A percentile compares a stretch with the other conserved stretches of the same genome.
Conservation (phyloP, 768 basidiomycete genomes). For the Rhizopogon roseolus region DNA sequence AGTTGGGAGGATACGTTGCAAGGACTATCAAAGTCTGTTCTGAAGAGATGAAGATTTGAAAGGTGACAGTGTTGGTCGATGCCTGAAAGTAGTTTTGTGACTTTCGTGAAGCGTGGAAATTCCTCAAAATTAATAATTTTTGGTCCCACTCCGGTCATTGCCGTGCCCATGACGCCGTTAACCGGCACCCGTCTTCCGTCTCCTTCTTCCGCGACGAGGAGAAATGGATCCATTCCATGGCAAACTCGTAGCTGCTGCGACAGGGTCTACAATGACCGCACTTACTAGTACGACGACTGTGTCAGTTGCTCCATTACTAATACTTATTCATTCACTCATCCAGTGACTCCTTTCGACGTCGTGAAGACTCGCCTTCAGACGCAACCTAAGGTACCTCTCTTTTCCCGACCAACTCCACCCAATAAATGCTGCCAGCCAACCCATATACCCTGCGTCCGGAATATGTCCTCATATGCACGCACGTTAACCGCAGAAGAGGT, state of each 20-base stretch:
- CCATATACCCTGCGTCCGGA: slow-evolving; percentile 52
- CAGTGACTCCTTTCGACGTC: slow-evolving; percentile 99
- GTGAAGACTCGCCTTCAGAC: slow-evolving; percentile 97
- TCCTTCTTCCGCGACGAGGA: neutral
- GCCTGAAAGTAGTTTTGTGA: neutral
- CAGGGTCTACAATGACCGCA: slow-evolving; percentile 77
- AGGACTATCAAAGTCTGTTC: slow-evolving; percentile 12
- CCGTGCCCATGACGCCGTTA: slow-evolving; percentile 10
- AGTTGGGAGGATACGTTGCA: neutral
- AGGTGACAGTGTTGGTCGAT: neutral
- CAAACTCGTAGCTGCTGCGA: slow-evolving; percentile 75
- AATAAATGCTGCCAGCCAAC: slow-evolving; percentile 70
- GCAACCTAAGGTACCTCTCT: slow-evolving; percentile 57
- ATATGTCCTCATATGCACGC: slow-evolving; percentile 71
- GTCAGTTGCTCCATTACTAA: neutral
- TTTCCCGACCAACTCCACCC: slow-evolving; percentile 43
- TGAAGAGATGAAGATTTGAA: neutral
- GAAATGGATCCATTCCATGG: slow-evolving; percentile 71
- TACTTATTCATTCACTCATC: slow-evolving; percentile 7
- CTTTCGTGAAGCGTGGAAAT: neutral
- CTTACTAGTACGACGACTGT: slow-evolving; percentile 59
- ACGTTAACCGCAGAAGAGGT: slow-evolving; percentile 55
- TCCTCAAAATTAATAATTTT: slow-evolving; percentile 6
- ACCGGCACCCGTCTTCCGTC: neutral
- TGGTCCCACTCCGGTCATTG: slow-evolving; percentile 17